Base-by-base conservation (phyloP, 768 basidiomycete species). In the Suillus spraguei region DNA sequence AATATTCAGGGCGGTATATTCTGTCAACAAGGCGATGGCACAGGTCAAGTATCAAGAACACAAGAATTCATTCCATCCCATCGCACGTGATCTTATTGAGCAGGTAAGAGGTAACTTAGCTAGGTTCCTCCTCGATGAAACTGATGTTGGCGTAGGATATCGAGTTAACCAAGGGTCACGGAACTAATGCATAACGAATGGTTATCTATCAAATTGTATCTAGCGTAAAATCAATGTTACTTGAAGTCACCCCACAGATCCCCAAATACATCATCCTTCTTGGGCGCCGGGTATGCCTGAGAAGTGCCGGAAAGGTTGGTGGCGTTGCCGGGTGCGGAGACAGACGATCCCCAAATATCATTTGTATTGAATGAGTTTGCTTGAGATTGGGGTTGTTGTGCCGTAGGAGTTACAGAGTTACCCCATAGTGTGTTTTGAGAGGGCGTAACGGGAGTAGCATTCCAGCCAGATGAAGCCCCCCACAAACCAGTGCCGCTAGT, bases 211-310 rank as follows among this genome's bases (percentile, higher is more conserved):
- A 32, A 28, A 60, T 32, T 50, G 61, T 64, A 64, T 61, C 52
- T 59, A 54, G 32, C 14, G 5, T 2, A 14, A 14, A 47, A 33
- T 47, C 14, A 2, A 41, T 44, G 24, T 49, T 81, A 93, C 80
- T 92, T 92, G 75, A 91, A 91, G 44, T 87, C 85, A 56, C 91
- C 90, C 92, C 92, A 94, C 56, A 94, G 74, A 75, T 94, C 91
- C 8, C 89, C 91, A 70, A 94, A 94, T 8, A 80, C 87, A 68
- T 94, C 92, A 65, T 92, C 92, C 75, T 84, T 89, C 79, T 90
- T 88, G 64, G 77, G 72, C 56, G 71, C 72, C 1, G 71, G 64
- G n/a, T 77, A 24, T 1, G 78, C 65, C 59, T 74, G 71, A 35
- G 74, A 64, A 32, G 65, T 70, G 54, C 72, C 67, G 58, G 70